phyloP scores from a whole-genome alignment of 1,139 yeast species.

The Scheffersomyces quercinus region DNA sequence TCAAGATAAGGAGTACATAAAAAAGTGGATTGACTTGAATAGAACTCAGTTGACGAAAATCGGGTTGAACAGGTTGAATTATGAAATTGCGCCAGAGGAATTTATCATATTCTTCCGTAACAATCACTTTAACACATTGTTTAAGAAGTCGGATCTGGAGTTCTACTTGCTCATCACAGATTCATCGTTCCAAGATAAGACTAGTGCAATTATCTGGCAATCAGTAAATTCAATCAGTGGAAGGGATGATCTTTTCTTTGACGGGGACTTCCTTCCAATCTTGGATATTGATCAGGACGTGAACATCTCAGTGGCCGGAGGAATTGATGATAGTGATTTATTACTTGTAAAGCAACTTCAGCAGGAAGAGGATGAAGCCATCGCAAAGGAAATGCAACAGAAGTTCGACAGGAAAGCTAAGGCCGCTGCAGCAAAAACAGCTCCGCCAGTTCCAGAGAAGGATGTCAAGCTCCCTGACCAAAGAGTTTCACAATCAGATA shows the following conservation, averaged over 20 bases:
- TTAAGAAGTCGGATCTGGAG: slow-evolving; percentile 50
- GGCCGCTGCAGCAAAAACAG: background rate
- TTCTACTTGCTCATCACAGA: slow-evolving; percentile 72
- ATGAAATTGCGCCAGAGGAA: slow-evolving; percentile 36
- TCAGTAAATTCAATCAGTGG: slow-evolving; percentile 67
- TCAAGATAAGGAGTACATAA: slow-evolving; percentile 19
- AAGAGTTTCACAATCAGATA: background rate
- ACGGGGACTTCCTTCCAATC: slow-evolving; percentile 56
- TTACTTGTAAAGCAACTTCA: slow-evolving; percentile 55
- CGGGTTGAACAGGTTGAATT: slow-evolving; percentile 54
- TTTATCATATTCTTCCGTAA: slow-evolving; percentile 76
- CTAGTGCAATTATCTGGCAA: slow-evolving; percentile 70
- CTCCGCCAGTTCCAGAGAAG: background rate
- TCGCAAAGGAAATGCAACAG: slow-evolving; percentile 51
- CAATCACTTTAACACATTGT: slow-evolving; percentile 78
- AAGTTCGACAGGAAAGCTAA: slow-evolving; percentile 14
- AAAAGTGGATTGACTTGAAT: slow-evolving; percentile 49
- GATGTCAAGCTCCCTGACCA: background rate
- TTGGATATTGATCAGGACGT: slow-evolving; percentile 24
- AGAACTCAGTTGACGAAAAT: slow-evolving; percentile 69
- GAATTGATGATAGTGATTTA: slow-evolving; percentile 32
- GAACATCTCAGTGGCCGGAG: background rate
- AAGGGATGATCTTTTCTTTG: slow-evolving; percentile 62
- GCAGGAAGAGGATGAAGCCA: slow-evolving; percentile 57
- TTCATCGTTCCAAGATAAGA: slow-evolving; percentile 51